phyloP scores from a whole-genome alignment of 1,284 basidiomycete genomes.

The Cystobasidium sp. region DNA sequence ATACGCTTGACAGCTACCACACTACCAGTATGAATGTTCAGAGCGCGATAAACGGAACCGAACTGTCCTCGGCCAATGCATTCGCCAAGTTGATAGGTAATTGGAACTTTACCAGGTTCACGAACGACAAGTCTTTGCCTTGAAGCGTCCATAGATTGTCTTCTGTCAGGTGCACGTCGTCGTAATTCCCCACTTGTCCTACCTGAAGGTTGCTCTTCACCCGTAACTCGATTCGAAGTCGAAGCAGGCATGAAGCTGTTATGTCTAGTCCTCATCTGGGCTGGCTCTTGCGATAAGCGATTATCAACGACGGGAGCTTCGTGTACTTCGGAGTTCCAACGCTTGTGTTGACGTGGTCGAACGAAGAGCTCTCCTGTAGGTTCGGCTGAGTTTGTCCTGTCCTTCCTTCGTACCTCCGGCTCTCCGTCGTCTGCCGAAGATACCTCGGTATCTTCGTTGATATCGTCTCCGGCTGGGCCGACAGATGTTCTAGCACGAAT shows the following conservation, averaged over 20 bases:
- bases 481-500: constrained; percentile 15
- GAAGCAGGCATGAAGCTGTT: constrained; percentile 53
- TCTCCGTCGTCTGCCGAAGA: not conserved
- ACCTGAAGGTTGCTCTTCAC: constrained; percentile 19
- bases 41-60: constrained; percentile 88
- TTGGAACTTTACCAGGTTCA: constrained; percentile 77
- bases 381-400: constrained; percentile 2
- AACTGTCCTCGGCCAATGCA: constrained; percentile 96
- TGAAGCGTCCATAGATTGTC: constrained; percentile 65
- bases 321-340: constrained; percentile 50
- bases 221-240: constrained; percentile 58
- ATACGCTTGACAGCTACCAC: constrained; percentile 96
- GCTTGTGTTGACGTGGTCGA: constrained; percentile 44
- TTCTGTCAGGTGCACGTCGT: constrained; percentile 69
- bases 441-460: not conserved
- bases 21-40: constrained; percentile 88
- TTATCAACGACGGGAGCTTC: constrained; percentile 17
- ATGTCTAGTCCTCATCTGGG: constrained; percentile 21
- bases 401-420: not conserved
- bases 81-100: constrained; percentile 89
- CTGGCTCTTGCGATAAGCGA: not conserved
- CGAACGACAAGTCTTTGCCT: constrained; percentile 76
- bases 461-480: not conserved
- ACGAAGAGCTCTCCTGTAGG: not conserved
- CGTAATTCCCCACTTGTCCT: constrained; percentile 62